phyloP scores from a whole-genome alignment of 805 yeast species.

The Barnettozyma wickerhamii region DNA sequence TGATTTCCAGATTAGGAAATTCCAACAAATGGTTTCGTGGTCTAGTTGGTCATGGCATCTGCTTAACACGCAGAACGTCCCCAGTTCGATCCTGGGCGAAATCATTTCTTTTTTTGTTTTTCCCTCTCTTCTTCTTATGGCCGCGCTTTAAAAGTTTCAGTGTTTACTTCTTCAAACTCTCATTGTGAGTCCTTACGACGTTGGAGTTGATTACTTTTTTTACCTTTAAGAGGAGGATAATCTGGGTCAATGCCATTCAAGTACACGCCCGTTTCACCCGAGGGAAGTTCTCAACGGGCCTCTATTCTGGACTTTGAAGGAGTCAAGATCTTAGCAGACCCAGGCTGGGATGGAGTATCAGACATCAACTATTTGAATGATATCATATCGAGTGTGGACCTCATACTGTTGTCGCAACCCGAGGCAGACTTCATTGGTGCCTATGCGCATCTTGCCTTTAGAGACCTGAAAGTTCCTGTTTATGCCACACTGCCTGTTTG shows the following conservation, averaged over 20 bases:
- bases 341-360: slow-evolving; percentile 63
- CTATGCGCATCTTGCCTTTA: slow-evolving; percentile 61
- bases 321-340: slow-evolving; percentile 61
- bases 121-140: background rate
- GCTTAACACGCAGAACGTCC: slow-evolving; percentile 99
- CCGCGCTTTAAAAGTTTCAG: background rate
- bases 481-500: slow-evolving; percentile 89
- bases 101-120: slow-evolving; percentile 43
- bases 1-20: background rate
- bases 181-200: too few relatives aligned
- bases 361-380: slow-evolving; percentile 39
- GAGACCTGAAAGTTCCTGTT: slow-evolving; percentile 61
- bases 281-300: slow-evolving; percentile 30
- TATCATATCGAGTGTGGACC: slow-evolving; percentile 48
- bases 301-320: slow-evolving; percentile 54
- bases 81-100: slow-evolving; percentile 99
- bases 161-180: too few relatives aligned
- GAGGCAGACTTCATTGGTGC: slow-evolving; percentile 79
- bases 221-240: too few relatives aligned
- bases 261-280: slow-evolving; percentile 25
- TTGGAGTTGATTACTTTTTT: too few relatives aligned
- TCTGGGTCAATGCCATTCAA: slow-evolving; percentile 24
- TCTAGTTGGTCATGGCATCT: slow-evolving; percentile 99
- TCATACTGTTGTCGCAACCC: slow-evolving; percentile 82
- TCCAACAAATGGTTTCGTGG: slow-evolving; percentile 71